Conservation (phyloP, 2,329 filamentous ascomycete genomes). For the Trichophyton schoenleinii region DNA sequence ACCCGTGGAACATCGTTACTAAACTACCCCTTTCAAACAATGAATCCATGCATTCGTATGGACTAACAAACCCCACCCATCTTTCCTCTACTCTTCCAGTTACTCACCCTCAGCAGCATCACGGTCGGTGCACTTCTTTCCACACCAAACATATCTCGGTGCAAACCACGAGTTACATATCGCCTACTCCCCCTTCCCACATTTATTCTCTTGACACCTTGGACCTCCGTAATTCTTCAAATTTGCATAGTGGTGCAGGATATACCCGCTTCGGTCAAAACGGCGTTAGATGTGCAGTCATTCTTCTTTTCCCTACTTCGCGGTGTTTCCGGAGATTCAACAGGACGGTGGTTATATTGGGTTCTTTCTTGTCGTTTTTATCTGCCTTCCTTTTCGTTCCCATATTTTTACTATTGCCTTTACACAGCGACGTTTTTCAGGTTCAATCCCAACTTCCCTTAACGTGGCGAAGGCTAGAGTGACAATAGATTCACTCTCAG, state of each 20-base stretch:
- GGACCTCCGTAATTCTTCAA: constrained; percentile 12
- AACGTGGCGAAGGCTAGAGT: constrained; percentile 1
- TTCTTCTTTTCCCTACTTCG: neutral
- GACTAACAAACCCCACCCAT: neutral
- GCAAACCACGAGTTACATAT: constrained; percentile 14
- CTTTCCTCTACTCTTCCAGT: constrained; percentile 2
- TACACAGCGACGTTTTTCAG: neutral
- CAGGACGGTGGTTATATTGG: constrained; percentile 2
- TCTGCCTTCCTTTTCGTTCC: neutral
- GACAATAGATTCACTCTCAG: neutral
- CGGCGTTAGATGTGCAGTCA: constrained; percentile 10
- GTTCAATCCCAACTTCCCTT: neutral
- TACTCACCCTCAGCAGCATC: neutral
- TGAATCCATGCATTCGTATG: neutral
- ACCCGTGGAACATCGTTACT: constrained; percentile 5
- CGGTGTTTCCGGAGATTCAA: constrained; percentile 2
- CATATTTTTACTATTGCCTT: constrained; percentile 1
- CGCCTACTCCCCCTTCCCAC: constrained; percentile 11
- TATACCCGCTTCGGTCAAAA: constrained; percentile 32
- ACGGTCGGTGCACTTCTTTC: neutral
- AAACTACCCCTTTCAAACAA: constrained; percentile 8
- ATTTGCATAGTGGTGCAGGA: constrained; percentile 37
- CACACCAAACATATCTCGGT: constrained; percentile 6
- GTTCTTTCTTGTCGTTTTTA: constrained; percentile 2
- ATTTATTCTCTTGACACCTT: constrained; percentile 15